These are phyloP conservation scores for Kuraishia cidri DNA, from an alignment of 805 yeast genomes.

Conservation along the genomic window DNA sequence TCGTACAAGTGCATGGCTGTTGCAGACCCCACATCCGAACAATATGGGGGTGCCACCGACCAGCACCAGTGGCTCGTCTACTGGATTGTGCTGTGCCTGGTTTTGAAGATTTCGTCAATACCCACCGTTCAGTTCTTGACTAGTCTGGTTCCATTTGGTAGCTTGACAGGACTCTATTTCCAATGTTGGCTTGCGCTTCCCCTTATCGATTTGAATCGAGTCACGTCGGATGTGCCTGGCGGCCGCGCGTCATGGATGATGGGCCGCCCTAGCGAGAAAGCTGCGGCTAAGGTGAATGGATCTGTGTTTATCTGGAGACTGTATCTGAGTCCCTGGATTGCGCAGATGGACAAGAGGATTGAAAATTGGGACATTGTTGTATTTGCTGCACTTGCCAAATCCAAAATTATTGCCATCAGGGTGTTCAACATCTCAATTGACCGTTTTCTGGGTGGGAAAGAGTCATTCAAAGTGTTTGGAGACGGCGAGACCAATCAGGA, in stretches of 20 bases:
- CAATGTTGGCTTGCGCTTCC: constrained; percentile 57
- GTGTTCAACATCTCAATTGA: neutral
- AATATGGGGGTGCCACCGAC: neutral
- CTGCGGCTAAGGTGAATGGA: constrained; percentile 16
- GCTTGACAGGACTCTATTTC: constrained; percentile 34
- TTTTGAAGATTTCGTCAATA: constrained; percentile 11
- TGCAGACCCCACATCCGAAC: neutral
- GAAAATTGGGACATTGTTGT: neutral
- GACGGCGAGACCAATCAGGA: neutral
- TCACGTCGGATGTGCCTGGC: neutral
- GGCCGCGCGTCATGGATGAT: neutral
- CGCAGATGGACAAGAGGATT: neutral
- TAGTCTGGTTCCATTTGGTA: constrained; percentile 44
- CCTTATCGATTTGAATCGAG: constrained; percentile 10
- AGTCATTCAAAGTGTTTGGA: neutral
- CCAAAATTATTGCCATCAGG: neutral
- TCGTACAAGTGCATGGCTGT: constrained; percentile 10
- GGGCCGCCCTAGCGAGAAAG: neutral
- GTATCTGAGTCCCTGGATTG: constrained; percentile 13
- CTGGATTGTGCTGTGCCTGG: constrained; percentile 55
- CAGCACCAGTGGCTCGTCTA: constrained; percentile 34
- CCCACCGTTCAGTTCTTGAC: constrained; percentile 27
- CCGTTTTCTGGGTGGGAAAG: neutral
- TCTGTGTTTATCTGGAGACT: constrained; percentile 28
- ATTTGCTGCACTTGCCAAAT: neutral